Percentiles rank a stretch among this genome's conserved stretches.
These are phyloP conservation scores for Cucurbita moschata DNA, from an alignment of 306 rosid species.

Conservation along the genomic window DNA sequence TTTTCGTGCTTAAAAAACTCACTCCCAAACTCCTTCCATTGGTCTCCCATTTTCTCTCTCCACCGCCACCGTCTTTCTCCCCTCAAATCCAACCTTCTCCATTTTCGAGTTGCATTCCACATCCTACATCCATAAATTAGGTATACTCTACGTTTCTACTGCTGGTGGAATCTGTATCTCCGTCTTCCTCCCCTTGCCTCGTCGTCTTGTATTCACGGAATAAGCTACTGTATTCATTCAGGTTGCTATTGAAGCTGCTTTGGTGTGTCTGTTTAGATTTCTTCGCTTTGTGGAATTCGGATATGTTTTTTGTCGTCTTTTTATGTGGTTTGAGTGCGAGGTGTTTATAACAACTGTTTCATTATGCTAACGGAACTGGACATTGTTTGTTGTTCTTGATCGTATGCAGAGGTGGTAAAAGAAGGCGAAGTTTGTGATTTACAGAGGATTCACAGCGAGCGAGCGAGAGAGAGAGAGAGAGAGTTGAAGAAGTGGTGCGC, in stretches of 20 bases:
- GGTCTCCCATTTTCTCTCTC: not conserved
- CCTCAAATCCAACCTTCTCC: not conserved
- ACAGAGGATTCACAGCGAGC: not conserved
- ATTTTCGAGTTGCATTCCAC: not conserved
- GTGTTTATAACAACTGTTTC: not conserved
- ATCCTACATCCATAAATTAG: not conserved
- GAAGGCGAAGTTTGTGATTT: slow-evolving; percentile 1
- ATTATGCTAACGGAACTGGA: not conserved
- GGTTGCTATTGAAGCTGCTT: not conserved
- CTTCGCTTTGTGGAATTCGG: not conserved
- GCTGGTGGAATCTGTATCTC: not conserved
- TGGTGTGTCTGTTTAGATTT: not conserved
- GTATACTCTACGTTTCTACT: not conserved
- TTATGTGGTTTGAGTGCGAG: not conserved
- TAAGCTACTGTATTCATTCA: not conserved
- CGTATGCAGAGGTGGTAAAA: slow-evolving; percentile 2
- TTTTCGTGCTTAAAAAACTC: slow-evolving; percentile 1
- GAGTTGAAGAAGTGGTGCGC: not conserved
- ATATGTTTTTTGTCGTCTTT: not conserved
- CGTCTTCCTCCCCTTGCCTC: not conserved
- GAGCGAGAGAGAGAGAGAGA: not conserved
- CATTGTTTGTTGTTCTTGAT: slow-evolving; percentile 4
- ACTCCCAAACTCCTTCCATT: not conserved
- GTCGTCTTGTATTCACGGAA: not conserved
- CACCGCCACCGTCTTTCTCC: not conserved